Evolutionary conservation across 192 early-diverging fungal genomes (phyloP).

Genomic region (Rhizophagus sp.): DNA sequence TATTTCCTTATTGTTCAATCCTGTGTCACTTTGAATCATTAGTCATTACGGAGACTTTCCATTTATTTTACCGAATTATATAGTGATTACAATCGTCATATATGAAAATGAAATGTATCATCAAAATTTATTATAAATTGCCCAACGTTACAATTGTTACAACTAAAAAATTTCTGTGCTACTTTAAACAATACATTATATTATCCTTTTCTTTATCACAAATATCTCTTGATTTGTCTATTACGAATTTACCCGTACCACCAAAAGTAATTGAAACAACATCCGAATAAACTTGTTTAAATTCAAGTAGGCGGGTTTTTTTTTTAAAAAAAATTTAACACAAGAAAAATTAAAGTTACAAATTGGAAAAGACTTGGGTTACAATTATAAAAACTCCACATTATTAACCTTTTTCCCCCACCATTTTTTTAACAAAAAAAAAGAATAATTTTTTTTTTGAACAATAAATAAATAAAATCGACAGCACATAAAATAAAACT

Average conservation of each 20-base stretch:
- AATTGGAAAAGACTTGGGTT: not conserved
- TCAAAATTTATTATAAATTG: too few relatives aligned
- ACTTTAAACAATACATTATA: too few relatives aligned
- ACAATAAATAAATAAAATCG: not conserved
- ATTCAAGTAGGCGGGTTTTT: not conserved
- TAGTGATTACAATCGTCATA: too few relatives aligned
- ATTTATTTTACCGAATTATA: not conserved
- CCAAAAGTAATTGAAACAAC: not conserved
- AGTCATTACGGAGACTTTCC: not conserved
- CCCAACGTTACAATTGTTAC: too few relatives aligned
- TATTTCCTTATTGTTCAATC: not conserved
- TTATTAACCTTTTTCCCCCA: not conserved
- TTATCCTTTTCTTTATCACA: too few relatives aligned
- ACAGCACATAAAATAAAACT: too few relatives aligned
- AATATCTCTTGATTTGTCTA: not conserved
- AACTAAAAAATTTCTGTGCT: too few relatives aligned
- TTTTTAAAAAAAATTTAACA: not conserved
- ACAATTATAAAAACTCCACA: not conserved
- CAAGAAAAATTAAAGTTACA: not conserved
- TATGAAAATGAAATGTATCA: too few relatives aligned
- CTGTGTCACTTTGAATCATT: not conserved
- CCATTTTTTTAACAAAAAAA: not conserved
- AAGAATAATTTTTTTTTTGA: not conserved
- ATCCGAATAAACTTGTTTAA: not conserved
- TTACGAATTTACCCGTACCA: not conserved